These are phyloP conservation scores for Parathielavia hyrcaniae DNA, from an alignment of 495 filamentous ascomycete species.

Conservation along the genomic window DNA sequence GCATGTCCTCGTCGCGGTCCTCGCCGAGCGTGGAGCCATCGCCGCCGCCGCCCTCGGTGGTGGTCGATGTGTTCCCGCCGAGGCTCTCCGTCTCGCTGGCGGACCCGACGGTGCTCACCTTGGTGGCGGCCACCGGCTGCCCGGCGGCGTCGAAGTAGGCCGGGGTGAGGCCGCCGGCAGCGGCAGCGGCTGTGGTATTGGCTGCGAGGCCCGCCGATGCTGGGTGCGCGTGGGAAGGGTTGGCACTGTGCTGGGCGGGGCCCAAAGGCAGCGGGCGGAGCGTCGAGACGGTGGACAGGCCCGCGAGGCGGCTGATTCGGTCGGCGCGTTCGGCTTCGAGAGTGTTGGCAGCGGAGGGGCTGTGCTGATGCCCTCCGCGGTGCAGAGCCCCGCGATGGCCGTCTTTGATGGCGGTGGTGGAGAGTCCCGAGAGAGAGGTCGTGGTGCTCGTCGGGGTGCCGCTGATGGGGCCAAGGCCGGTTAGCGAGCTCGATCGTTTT, in stretches of 20 bases:
- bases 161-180: not conserved
- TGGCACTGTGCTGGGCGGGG: slow-evolving; percentile 19
- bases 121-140: slow-evolving; percentile 51
- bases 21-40: slow-evolving; percentile 39
- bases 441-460: slow-evolving; percentile 88
- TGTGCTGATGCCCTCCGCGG: slow-evolving; percentile 52
- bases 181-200: not conserved
- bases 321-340: slow-evolving; percentile 88
- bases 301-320: slow-evolving; percentile 84
- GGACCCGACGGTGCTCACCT: slow-evolving; percentile 78
- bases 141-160: slow-evolving; percentile 67
- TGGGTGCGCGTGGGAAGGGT: slow-evolving; percentile 29
- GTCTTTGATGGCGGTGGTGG: slow-evolving; percentile 90
- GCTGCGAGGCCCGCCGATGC: slow-evolving; percentile 28
- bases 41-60: slow-evolving; percentile 53
- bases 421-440: slow-evolving; percentile 77
- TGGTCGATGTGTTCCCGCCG: slow-evolving; percentile 55
- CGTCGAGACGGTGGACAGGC: slow-evolving; percentile 71
- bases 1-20: slow-evolving; percentile 42
- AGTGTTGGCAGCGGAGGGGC: slow-evolving; percentile 57
- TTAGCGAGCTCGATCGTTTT: slow-evolving; percentile 3
- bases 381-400: slow-evolving; percentile 66
- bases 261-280: slow-evolving; percentile 46
- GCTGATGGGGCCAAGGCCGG: slow-evolving; percentile 38
- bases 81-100: slow-evolving; percentile 65